These are phyloP conservation scores for Yamadazyma paraphyllophila DNA, from an alignment of 805 yeast genomes.

Conservation along the genomic window DNA sequence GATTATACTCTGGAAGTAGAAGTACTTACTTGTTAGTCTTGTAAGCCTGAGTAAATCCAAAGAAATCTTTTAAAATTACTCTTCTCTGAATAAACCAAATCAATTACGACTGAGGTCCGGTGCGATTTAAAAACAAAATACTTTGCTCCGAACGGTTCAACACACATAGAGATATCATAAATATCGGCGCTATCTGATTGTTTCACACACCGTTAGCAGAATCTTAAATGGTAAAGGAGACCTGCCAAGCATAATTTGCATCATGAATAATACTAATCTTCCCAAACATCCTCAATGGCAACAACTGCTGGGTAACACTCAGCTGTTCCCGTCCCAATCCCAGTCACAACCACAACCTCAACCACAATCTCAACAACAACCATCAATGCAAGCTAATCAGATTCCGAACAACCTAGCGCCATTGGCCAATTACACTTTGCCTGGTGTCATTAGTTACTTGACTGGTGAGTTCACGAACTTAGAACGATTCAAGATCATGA, in stretches of 20 bases:
- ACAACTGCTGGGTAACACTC: conserved; percentile 1
- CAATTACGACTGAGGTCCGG: background rate
- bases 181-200: too few species aligned
- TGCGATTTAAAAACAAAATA: background rate
- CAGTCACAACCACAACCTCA: conserved; percentile 5
- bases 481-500: conserved; percentile 44
- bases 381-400: background rate
- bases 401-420: conserved; percentile 27
- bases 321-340: conserved; percentile 4
- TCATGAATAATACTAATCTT: conserved; percentile 3
- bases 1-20: too few species aligned
- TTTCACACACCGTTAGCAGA: too few species aligned
- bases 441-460: conserved; percentile 58
- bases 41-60: too few species aligned
- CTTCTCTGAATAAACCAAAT: background rate
- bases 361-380: conserved; percentile 6
- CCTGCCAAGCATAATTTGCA: background rate
- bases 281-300: conserved; percentile 8
- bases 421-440: conserved; percentile 45
- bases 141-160: background rate
- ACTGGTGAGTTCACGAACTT: conserved; percentile 56
- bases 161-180: too few species aligned
- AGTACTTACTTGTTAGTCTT: too few species aligned
- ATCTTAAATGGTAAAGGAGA: too few species aligned
- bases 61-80: background rate